Evolutionary conservation across 75 land plant species (phyloP).

Genomic region (Pinus albicaulis): DNA sequence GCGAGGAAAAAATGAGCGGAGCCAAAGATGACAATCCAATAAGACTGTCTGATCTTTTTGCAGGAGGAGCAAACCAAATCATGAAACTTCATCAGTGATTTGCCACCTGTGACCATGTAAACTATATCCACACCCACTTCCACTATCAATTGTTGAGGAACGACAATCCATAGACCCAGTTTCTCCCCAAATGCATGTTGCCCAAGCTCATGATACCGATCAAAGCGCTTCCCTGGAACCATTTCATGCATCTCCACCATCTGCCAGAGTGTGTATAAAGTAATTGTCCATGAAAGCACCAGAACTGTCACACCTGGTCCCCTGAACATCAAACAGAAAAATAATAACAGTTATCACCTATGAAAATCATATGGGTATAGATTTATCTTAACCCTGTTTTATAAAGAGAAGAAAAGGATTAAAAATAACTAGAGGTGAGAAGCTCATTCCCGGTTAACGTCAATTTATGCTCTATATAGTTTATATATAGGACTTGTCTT

Average conservation of each 20-base stretch:
- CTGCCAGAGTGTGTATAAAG: conserved; percentile 83
- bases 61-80: conserved; percentile 20
- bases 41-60: conserved; percentile 6
- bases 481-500: no score
- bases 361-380: neutral
- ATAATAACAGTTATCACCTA: neutral
- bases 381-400: no score
- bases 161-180: conserved; percentile 84
- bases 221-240: conserved; percentile 77
- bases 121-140: conserved; percentile 85
- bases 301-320: conserved; percentile 65
- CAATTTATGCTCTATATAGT: no score
- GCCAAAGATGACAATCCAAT: conserved; percentile 37
- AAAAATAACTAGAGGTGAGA: no score
- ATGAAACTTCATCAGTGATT: conserved; percentile 65
- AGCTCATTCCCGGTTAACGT: no score
- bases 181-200: conserved; percentile 69
- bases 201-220: conserved; percentile 82
- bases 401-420: no score
- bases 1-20: conserved; percentile 35
- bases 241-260: conserved; percentile 84
- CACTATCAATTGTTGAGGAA: conserved; percentile 87
- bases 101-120: conserved; percentile 92
- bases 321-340: conserved; percentile 32
- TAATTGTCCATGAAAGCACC: conserved; percentile 67